Evolutionary conservation across 768 basidiomycete genomes (phyloP), one percentile per base, ranked within the genome.

Genomic region (Paxillus involutus): DNA sequence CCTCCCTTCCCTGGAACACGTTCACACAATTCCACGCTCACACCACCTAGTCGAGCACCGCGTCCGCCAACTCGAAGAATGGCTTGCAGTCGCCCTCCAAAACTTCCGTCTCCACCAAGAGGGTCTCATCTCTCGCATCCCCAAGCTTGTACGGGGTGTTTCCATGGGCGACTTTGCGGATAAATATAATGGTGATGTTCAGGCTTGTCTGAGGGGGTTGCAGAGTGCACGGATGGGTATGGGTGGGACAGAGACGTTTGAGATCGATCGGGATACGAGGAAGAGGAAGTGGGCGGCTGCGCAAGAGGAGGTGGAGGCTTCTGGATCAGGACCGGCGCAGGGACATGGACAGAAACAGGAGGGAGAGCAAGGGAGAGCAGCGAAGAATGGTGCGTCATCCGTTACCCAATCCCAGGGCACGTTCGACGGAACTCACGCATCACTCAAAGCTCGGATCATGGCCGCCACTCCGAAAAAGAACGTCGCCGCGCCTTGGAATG

Each of bases 211-310:
- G 55, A 77, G 83, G 54, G 89, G 85, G 2, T 69, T 86, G 46
- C 86, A 88, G 70, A 83, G 78, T 63, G 86, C 88, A 55, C 76
- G 77, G 52, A 72, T 89, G 52, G 75, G 74, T 11, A 70, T 85
- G 40, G 71, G 73, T n/a, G 72, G 71, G 8, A 57, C 63, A 47
- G 79, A 76, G 6, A 75, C 75, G 14, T 76, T 78, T 3, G 84
- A 83, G 55, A 83, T 89, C 49, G 86, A 89, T 58, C 78, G 80
- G 59, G 82, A 76, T 50, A 83, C 84, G 52, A 77, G 86, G 55
- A 92, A 91, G 68, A 74, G 90, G 59, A 91, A 91, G 67, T 89
- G 87, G 87, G 80, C 84, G 4, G 85, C 81, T 16, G 79, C 81
- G 47, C 71, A 74, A 60, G 85, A 86, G 62, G 81, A 84, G 45